Conservation (phyloP, 2,329 filamentous ascomycete species). For the Colletotrichum filicis region DNA sequence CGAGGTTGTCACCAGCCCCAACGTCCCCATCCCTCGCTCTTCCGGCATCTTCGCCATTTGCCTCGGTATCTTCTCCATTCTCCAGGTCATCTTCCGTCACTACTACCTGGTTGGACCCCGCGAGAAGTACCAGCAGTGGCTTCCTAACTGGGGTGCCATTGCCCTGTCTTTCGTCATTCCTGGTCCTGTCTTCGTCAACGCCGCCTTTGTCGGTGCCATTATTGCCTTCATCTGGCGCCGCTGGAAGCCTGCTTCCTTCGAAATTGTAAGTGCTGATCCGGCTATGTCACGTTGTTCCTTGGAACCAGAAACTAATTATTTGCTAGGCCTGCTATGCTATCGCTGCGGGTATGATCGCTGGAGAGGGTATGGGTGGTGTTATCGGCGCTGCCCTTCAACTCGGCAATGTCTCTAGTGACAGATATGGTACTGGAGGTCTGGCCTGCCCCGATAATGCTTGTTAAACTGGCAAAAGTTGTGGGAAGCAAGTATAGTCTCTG, state of each 20-base stretch:
- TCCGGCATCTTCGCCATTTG: slow-evolving; percentile 68
- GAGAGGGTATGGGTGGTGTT: slow-evolving; percentile 73
- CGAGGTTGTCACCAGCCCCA: slow-evolving; percentile 67
- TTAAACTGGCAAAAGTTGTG: slow-evolving; percentile 26
- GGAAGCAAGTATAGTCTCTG: background rate
- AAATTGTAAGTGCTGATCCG: slow-evolving; percentile 46
- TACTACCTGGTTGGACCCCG: slow-evolving; percentile 63
- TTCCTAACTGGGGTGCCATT: slow-evolving; percentile 72
- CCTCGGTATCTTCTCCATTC: slow-evolving; percentile 61
- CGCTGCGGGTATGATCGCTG: slow-evolving; percentile 70
- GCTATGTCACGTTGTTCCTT: background rate
- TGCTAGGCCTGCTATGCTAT: slow-evolving; percentile 64
- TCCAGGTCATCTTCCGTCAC: slow-evolving; percentile 64
- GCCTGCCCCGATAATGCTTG: slow-evolving; percentile 45
- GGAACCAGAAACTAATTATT: background rate
- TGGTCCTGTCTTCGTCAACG: slow-evolving; percentile 66
- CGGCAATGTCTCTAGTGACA: slow-evolving; percentile 45
- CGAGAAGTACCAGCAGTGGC: slow-evolving; percentile 64
- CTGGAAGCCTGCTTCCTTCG: slow-evolving; percentile 62
- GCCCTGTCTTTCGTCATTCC: slow-evolving; percentile 69
- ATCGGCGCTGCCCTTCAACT: slow-evolving; percentile 49
- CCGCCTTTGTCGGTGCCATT: slow-evolving; percentile 67
- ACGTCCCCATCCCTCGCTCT: slow-evolving; percentile 63
- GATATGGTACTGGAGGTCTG: slow-evolving; percentile 42
- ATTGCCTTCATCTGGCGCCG: slow-evolving; percentile 65